A percentile compares a stretch with the other conserved stretches of the same genome.
These are phyloP conservation scores for Cyclotella distinguenda DNA, from an alignment of 108 stramenopile genomes.

Conservation along the genomic window DNA sequence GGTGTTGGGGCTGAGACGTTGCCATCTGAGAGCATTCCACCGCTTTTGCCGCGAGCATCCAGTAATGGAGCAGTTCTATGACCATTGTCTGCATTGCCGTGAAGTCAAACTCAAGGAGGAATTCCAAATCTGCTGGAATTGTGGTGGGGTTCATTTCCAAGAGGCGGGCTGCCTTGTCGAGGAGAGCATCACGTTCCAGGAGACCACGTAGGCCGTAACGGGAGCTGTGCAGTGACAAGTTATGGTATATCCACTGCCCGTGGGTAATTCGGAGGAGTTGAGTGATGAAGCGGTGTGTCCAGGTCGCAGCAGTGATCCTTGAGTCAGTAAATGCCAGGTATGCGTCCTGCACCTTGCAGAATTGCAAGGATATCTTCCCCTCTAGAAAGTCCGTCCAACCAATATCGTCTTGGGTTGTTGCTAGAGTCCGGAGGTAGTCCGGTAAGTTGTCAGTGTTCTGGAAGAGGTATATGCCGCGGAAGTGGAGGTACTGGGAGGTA, in stretches of 20 bases:
- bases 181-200: not conserved
- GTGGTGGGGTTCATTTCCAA: not conserved
- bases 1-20: no score
- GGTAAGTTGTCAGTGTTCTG: no score
- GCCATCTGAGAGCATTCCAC: not conserved
- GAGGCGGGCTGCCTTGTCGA: not conserved
- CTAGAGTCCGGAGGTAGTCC: not conserved
- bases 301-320: not conserved
- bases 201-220: not conserved
- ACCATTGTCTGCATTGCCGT: not conserved
- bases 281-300: not conserved
- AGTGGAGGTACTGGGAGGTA: not conserved
- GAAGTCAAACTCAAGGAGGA: not conserved
- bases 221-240: slow-evolving; percentile 5
- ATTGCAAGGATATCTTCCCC: slow-evolving; percentile 4
- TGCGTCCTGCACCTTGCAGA: not conserved
- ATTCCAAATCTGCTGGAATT: not conserved
- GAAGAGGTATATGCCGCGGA: not conserved
- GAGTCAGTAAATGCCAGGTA: not conserved
- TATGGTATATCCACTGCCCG: slow-evolving; percentile 10
- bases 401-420: slow-evolving; percentile 1
- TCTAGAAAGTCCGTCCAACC: slow-evolving; percentile 21
- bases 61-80: not conserved
- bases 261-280: not conserved
- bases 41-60: not conserved